Conservation (phyloP, 495 filamentous ascomycete species). For the Stereocaulon alpinum region DNA sequence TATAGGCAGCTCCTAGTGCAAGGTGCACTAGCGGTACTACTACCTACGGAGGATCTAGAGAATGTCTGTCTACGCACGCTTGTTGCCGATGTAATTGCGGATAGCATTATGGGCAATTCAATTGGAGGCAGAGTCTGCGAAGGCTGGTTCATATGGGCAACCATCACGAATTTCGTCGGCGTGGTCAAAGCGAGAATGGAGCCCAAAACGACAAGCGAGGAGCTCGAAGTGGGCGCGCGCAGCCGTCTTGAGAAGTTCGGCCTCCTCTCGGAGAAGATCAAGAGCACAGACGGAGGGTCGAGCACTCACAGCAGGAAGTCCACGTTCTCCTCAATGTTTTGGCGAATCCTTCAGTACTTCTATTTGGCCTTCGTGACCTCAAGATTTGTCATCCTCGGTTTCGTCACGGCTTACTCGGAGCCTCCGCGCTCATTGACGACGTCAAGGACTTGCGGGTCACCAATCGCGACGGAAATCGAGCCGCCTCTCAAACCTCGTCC, state of each 20-base stretch:
- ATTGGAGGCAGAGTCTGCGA: constrained; percentile 70
- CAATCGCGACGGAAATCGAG: constrained; percentile 7
- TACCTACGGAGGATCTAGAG: constrained; percentile 86
- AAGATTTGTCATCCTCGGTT: constrained; percentile 47
- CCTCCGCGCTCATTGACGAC: constrained; percentile 21
- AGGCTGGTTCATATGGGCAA: constrained; percentile 77
- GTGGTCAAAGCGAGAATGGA: constrained; percentile 24
- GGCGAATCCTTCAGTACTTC: constrained; percentile 57
- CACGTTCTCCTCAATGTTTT: constrained; percentile 42
- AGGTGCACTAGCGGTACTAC: constrained; percentile 63
- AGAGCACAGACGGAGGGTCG: constrained; percentile 10
- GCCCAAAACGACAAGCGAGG: constrained; percentile 20
- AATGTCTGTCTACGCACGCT: constrained; percentile 74
- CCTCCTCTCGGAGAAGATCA: constrained; percentile 32
- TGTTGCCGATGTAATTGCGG: constrained; percentile 74
- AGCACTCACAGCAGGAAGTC: constrained; percentile 23
- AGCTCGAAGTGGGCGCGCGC: constrained; percentile 21
- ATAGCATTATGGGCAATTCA: constrained; percentile 70
- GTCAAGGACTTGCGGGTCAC: constrained; percentile 22
- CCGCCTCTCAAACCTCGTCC: constrained; percentile 42
- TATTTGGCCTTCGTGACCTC: constrained; percentile 55
- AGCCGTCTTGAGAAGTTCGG: constrained; percentile 40
- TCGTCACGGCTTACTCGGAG: constrained; percentile 28
- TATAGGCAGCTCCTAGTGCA: constrained; percentile 77
- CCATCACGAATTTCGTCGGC: constrained; percentile 53